Conservation (phyloP, 371 early-diverging fungal genomes). For the Rhizomucor pusillus region DNA sequence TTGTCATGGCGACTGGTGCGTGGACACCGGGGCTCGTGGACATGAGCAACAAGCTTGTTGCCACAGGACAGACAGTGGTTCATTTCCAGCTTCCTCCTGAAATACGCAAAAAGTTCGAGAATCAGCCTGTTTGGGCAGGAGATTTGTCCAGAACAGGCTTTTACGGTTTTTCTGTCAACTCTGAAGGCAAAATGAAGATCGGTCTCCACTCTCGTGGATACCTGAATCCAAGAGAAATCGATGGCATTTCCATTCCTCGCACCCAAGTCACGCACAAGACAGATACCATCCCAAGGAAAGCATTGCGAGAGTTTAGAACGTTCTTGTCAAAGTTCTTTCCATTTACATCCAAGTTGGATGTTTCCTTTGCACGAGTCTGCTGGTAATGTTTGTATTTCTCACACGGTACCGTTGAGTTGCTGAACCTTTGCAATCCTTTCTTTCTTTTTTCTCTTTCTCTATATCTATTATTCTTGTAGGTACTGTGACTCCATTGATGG, state of each 20-base stretch:
- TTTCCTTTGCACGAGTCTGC: conserved; percentile 30
- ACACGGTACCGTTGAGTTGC: background rate
- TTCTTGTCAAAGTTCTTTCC: conserved; percentile 38
- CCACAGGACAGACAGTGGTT: conserved; percentile 54
- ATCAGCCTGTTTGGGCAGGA: conserved; percentile 51
- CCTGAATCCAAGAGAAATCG: conserved; percentile 26
- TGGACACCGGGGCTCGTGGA: conserved; percentile 56
- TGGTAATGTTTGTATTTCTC: conserved; percentile 23
- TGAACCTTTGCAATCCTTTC: background rate
- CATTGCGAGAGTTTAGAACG: conserved; percentile 25
- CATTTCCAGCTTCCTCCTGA: conserved; percentile 30
- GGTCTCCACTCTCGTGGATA: conserved; percentile 51
- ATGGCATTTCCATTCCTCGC: conserved; percentile 40
- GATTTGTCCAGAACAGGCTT: conserved; percentile 45
- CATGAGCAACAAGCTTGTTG: conserved; percentile 27
- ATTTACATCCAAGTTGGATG: conserved; percentile 25
- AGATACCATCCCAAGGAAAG: conserved; percentile 41
- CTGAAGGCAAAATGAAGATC: conserved; percentile 48
- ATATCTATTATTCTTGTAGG: conserved; percentile 12
- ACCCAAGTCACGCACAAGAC: conserved; percentile 32
- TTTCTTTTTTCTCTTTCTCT: background rate
- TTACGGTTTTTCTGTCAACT: conserved; percentile 55
- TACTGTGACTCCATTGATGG: conserved; percentile 48
- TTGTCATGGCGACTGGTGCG: conserved; percentile 51
- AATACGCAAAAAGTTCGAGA: conserved; percentile 2